Evolutionary conservation across 83 land plant genomes (phyloP).

Genomic region (Picea abies): DNA sequence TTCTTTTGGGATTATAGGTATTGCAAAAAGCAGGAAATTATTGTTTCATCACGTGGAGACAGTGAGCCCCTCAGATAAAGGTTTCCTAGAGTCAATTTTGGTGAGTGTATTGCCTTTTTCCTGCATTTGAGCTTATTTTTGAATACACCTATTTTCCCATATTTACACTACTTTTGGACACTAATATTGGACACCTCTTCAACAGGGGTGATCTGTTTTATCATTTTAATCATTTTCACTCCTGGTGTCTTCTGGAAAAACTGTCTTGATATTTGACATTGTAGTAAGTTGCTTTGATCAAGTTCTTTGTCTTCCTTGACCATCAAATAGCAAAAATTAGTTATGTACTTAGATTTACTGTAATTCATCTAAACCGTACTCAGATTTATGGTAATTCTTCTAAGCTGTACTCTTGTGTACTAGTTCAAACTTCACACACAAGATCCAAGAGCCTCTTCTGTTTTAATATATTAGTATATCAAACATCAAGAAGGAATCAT

Average conservation of each 20-base stretch:
- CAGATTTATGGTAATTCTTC: neutral
- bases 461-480: neutral
- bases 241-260: neutral
- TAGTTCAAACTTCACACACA: neutral
- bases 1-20: neutral
- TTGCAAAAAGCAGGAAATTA: constrained; percentile 9
- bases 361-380: neutral
- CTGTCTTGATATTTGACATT: neutral
- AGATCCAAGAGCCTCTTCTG: constrained; percentile 1
- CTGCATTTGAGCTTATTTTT: neutral
- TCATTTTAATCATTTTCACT: neutral
- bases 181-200: no score
- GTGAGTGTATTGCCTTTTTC: neutral
- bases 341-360: neutral
- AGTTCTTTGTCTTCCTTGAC: neutral
- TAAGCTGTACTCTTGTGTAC: neutral
- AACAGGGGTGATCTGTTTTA: neutral
- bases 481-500: neutral
- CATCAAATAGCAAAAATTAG: neutral
- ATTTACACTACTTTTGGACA: constrained; percentile 4
- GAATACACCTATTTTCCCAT: neutral
- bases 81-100: constrained; percentile 12
- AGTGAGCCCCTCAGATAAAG: constrained; percentile 8
- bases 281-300: neutral
- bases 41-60: constrained; percentile 15